Percentiles rank a stretch among this genome's conserved stretches.
Conservation (phyloP, 192 early-diverging fungal genomes). For the Backusella parvicylindrica region DNA sequence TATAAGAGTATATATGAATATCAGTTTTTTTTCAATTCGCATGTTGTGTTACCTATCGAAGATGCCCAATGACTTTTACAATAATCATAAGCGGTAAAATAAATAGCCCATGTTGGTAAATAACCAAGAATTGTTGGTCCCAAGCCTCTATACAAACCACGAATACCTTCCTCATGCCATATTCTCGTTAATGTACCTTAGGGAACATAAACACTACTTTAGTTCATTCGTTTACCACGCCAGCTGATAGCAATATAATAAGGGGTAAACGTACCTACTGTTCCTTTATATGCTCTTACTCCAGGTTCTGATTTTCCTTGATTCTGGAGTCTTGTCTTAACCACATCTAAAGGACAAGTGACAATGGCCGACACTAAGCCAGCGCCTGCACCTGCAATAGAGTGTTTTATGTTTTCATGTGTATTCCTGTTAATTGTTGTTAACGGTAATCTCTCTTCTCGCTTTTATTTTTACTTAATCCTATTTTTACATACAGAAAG, state of each 20-base stretch:
- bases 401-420: conserved; percentile 65
- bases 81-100: conserved; percentile 86
- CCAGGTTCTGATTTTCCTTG: conserved; percentile 45
- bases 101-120: conserved; percentile 90
- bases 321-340: conserved; percentile 93
- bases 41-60: conserved; percentile 9
- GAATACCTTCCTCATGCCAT: conserved; percentile 78
- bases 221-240: no score
- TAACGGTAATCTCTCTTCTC: not conserved
- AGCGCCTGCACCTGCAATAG: conserved; percentile 79
- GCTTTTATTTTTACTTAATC: not conserved
- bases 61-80: conserved; percentile 50
- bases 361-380: conserved; percentile 84
- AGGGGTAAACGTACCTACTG: conserved; percentile 34
- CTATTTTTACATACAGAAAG: not conserved
- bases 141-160: conserved; percentile 88
- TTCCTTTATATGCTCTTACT: conserved; percentile 52
- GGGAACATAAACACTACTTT: no score
- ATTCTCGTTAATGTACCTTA: conserved; percentile 74
- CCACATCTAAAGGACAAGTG: conserved; percentile 91
- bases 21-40: not conserved
- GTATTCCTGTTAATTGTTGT: conserved; percentile 12
- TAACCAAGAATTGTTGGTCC: conserved; percentile 87
- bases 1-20: not conserved
- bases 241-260: not conserved